These are phyloP conservation scores for Lotus japonicus DNA, from an alignment of 306 rosid genomes.

Conservation along the genomic window DNA sequence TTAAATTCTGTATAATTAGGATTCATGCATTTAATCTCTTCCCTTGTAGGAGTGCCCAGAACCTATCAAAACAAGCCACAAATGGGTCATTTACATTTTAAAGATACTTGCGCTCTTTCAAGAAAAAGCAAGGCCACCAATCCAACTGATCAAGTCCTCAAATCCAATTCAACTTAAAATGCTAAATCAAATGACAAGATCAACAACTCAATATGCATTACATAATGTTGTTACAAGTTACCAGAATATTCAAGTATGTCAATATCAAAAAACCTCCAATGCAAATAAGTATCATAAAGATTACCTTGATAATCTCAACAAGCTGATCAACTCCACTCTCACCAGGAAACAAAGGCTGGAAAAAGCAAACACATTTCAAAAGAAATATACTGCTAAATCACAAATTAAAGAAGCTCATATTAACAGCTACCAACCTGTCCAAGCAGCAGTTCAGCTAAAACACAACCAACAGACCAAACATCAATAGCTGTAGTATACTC, in stretches of 20 bases:
- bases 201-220: not conserved
- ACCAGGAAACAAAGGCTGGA: conserved; percentile 93
- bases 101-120: not conserved
- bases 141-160: too few relatives aligned
- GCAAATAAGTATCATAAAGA: conserved; percentile 7
- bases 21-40: conserved; percentile 98
- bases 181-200: not conserved
- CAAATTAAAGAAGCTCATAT: not conserved
- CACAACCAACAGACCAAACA: conserved; percentile 95
- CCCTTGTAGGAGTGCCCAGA: conserved; percentile 97
- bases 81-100: conserved; percentile 8
- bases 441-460: conserved; percentile 90
- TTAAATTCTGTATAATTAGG: conserved; percentile 97
- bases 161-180: not conserved
- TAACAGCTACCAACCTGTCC: conserved; percentile 67
- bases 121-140: not conserved
- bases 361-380: conserved; percentile 5
- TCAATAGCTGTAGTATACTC: conserved; percentile 94
- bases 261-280: not conserved
- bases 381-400: not conserved
- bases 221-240: not conserved
- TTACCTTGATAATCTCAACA: conserved; percentile 96
- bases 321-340: conserved; percentile 99
- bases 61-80: conserved; percentile 48
- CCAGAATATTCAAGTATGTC: not conserved